Percentiles rank a stretch among this genome's conserved stretches.
Evolutionary conservation across 2,329 filamentous ascomycete genomes (phyloP).

Genomic region (Pestalotiopsis sp.): DNA sequence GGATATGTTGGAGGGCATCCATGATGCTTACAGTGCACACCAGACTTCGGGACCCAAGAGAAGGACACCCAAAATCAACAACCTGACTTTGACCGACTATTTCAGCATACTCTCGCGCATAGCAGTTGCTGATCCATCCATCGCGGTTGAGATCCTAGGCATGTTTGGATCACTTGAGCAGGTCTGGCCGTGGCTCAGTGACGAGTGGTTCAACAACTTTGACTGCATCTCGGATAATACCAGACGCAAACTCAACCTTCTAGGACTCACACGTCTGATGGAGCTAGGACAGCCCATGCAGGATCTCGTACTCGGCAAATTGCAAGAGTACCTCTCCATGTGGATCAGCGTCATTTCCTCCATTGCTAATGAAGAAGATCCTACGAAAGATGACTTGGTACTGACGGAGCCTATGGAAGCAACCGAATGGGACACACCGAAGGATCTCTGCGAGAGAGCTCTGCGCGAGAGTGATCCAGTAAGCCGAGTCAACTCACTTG

Average conservation of each 20-base stretch:
- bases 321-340: conserved; percentile 76
- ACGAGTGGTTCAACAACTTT: conserved; percentile 70
- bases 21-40: conserved; percentile 71
- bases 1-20: conserved; percentile 67
- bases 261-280: conserved; percentile 73
- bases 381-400: conserved; percentile 53
- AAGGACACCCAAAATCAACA: conserved; percentile 69
- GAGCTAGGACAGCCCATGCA: conserved; percentile 63
- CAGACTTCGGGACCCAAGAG: conserved; percentile 82
- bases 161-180: conserved; percentile 49
- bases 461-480: conserved; percentile 65
- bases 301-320: conserved; percentile 57
- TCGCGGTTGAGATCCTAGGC: conserved; percentile 64
- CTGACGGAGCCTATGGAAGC: conserved; percentile 41
- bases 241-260: conserved; percentile 70
- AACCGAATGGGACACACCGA: conserved; percentile 59
- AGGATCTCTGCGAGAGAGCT: conserved; percentile 54
- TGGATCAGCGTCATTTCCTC: conserved; percentile 74
- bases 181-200: conserved; percentile 62
- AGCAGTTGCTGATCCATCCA: conserved; percentile 69
- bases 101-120: conserved; percentile 82
- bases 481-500: conserved; percentile 64
- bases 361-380: conserved; percentile 58
- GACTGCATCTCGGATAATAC: conserved; percentile 68
- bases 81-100: conserved; percentile 81